Base-by-base conservation (phyloP, 495 filamentous ascomycete genomes). In the Talaromyces proteolyticus region DNA sequence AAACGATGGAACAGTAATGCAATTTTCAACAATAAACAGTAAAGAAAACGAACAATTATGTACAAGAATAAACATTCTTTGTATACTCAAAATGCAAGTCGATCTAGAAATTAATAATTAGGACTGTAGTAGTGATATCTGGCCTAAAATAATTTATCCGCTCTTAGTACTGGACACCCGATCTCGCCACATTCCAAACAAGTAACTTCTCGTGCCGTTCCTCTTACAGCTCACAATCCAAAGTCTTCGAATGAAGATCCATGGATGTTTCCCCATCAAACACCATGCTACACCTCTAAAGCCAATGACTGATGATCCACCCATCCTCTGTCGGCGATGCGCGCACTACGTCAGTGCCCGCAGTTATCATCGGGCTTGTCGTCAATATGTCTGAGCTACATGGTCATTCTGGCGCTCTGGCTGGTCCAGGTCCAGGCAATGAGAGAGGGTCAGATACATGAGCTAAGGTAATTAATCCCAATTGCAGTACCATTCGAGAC, bases 281-380 rank as follows among this genome's bases (percentile, higher is more conserved):
- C n/a, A 14, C 29, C 29, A 34, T 34, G 29, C 29, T 34, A 8
- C 29, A 34, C 8, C 8, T 1, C 29, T 34, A 10, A 14, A 34
- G 8, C 29, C 8, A 34, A 34, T 34, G 14, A 34, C 8, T 10
- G 40, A 49, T 49, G 47, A 49, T 49, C 40, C 36, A 23, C 47
- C 24, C 34, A 39, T 49, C 37, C 14, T 24, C 14, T 49, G 57
- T 54, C 57, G 58, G 68, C 68, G 62, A 75, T 74, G 72, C 65
- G 64, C 61, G 61, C 62, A 66, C 65, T 61, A 73, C 71, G 70
- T 62, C 63, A 64, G 62, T 64, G 61, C 57, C 65, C 51, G 51
- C 62, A 61, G 50, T 67, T 70, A 67, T 64, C 61, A 62, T 54
- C 61, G 53, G 57, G 63, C 52, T 59, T 56, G 58, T 45, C 43